These are phyloP conservation scores for Amauroascus verrucosus DNA, from an alignment of 2,329 filamentous ascomycete species.

Conservation along the genomic window DNA sequence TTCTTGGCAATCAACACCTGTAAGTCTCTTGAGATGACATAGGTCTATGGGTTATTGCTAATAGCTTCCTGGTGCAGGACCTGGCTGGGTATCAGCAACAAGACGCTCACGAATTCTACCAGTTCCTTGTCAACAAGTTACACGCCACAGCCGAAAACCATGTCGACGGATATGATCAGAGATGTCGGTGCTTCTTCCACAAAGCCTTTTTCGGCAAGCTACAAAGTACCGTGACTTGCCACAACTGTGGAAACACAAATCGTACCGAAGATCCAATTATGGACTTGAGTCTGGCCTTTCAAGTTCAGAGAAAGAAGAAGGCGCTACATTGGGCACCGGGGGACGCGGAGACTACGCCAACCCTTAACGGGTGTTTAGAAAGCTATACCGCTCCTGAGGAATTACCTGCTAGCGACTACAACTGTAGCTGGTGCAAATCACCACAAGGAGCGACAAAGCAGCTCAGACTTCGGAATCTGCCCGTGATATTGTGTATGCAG, in stretches of 20 bases:
- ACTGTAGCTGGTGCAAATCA: slow-evolving; percentile 68
- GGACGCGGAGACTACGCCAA: slow-evolving; percentile 39
- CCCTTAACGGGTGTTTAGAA: slow-evolving; percentile 65
- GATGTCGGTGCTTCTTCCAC: slow-evolving; percentile 83
- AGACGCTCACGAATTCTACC: slow-evolving; percentile 94
- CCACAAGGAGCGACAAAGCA: slow-evolving; percentile 71
- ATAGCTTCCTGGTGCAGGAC: slow-evolving; percentile 39
- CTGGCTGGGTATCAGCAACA: slow-evolving; percentile 88
- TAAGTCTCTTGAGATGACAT: neutral
- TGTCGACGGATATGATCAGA: slow-evolving; percentile 44
- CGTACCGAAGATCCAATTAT: slow-evolving; percentile 80
- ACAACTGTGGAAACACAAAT: slow-evolving; percentile 72
- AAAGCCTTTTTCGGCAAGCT: slow-evolving; percentile 90
- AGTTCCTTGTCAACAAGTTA: slow-evolving; percentile 85
- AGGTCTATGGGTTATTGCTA: slow-evolving; percentile 45
- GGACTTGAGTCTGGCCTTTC: slow-evolving; percentile 80
- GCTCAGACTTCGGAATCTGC: slow-evolving; percentile 70
- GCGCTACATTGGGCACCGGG: slow-evolving; percentile 30
- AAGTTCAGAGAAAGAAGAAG: slow-evolving; percentile 57
- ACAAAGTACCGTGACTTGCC: slow-evolving; percentile 81
- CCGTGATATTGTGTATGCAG: slow-evolving; percentile 83
- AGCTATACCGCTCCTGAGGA: slow-evolving; percentile 81
- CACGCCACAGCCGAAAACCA: slow-evolving; percentile 68
- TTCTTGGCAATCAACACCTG: slow-evolving; percentile 56
- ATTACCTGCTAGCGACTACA: slow-evolving; percentile 64